A percentile compares a stretch with the other conserved stretches of the same genome.
phyloP scores from a whole-genome alignment of 495 filamentous ascomycete genomes.

The Xylaria curta region DNA sequence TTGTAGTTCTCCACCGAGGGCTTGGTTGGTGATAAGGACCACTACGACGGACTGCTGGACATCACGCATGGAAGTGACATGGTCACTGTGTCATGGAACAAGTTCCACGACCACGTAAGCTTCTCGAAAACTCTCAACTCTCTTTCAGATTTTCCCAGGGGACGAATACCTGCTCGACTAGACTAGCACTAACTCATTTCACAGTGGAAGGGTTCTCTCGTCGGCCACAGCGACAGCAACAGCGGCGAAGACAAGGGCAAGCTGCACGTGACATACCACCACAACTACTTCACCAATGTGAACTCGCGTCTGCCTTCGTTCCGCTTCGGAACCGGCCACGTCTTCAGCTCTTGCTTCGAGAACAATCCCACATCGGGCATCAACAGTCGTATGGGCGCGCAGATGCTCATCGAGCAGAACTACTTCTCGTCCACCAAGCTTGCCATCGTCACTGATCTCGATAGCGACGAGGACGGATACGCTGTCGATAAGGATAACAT shows the following conservation, averaged over 20 bases:
- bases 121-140: slow-evolving; percentile 35
- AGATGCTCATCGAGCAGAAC: slow-evolving; percentile 56
- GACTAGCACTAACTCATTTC: slow-evolving; percentile 36
- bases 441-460: slow-evolving; percentile 35
- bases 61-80: slow-evolving; percentile 56
- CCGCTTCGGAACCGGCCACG: slow-evolving; percentile 58
- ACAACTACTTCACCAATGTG: slow-evolving; percentile 55
- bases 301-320: slow-evolving; percentile 53
- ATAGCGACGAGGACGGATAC: slow-evolving; percentile 38
- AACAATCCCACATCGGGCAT: slow-evolving; percentile 51
- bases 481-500: slow-evolving; percentile 38
- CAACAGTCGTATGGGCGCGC: slow-evolving; percentile 56
- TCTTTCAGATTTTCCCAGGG: not conserved
- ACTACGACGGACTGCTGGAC: slow-evolving; percentile 57
- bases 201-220: slow-evolving; percentile 58
- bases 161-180: not conserved
- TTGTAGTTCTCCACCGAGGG: slow-evolving; percentile 49
- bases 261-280: slow-evolving; percentile 55
- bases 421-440: slow-evolving; percentile 46
- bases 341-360: slow-evolving; percentile 52
- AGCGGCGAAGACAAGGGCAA: slow-evolving; percentile 53
- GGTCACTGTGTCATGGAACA: slow-evolving; percentile 58
- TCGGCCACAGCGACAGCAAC: slow-evolving; percentile 48
- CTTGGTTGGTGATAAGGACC: slow-evolving; percentile 31
- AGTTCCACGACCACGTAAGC: slow-evolving; percentile 50